Percentiles rank a stretch among this genome's conserved stretches.
Evolutionary conservation across 2,329 filamentous ascomycete species (phyloP).

Genomic region (Plenodomus biglobosus): DNA sequence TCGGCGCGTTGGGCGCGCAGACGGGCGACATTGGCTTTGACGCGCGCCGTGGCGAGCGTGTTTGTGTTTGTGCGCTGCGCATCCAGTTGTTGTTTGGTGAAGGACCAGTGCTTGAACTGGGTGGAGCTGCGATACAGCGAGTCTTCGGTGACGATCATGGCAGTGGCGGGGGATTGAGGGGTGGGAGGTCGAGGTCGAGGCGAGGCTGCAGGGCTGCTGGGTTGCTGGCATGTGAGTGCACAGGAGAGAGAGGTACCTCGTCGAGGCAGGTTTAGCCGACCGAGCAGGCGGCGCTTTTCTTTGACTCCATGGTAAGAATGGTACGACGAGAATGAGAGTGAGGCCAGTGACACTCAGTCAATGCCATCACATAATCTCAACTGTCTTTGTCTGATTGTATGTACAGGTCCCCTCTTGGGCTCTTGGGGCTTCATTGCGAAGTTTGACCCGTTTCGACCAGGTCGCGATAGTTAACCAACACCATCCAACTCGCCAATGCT

Average conservation of each 20-base stretch:
- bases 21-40: slow-evolving; percentile 59
- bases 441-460: no score
- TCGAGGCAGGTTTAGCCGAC: slow-evolving; percentile 24
- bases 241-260: slow-evolving; percentile 3
- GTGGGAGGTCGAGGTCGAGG: not conserved
- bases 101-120: slow-evolving; percentile 92
- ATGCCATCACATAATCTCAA: no score
- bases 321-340: no score
- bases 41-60: slow-evolving; percentile 69
- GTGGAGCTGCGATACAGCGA: slow-evolving; percentile 86
- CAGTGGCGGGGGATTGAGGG: slow-evolving; percentile 9
- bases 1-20: slow-evolving; percentile 43
- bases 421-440: no score
- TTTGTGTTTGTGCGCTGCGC: slow-evolving; percentile 79
- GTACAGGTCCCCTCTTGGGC: no score
- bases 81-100: slow-evolving; percentile 70
- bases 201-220: not conserved
- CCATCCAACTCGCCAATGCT: not conserved
- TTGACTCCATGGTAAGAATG: not conserved
- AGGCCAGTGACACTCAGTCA: no score
- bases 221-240: slow-evolving; percentile 1
- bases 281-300: not conserved
- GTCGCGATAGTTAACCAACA: no score
- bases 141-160: slow-evolving; percentile 73
- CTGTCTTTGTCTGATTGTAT: no score